phyloP scores from a whole-genome alignment of 75 land plant species.

The Isoetes taiwanensis region DNA sequence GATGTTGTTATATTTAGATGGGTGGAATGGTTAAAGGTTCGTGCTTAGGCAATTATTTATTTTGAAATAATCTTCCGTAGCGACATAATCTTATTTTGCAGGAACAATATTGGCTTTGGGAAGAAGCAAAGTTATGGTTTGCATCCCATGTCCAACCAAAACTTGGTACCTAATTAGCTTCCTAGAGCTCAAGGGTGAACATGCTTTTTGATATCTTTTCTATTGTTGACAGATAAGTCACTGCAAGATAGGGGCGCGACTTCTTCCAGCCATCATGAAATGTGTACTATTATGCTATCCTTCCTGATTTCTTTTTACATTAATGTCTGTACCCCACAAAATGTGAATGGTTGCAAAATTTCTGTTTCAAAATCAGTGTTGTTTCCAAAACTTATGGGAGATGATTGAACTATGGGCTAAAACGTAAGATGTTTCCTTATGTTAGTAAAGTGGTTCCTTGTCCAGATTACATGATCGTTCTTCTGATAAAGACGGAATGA shows the following conservation, averaged over 20 bases:
- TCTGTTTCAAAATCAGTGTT: no score
- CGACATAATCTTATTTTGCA: no score
- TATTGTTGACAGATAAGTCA: not conserved
- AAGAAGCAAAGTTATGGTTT: conserved; percentile 14
- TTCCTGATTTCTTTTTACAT: no score
- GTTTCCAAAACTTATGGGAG: no score
- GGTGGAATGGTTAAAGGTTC: conserved; percentile 43
- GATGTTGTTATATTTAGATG: conserved; percentile 32
- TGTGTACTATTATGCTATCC: not conserved
- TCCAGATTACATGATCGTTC: no score
- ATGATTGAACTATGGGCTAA: no score
- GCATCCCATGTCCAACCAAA: conserved; percentile 5
- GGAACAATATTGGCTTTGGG: conserved; percentile 33
- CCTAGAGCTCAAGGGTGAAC: not conserved
- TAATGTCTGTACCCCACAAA: no score
- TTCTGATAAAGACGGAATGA: not conserved
- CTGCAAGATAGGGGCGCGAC: not conserved
- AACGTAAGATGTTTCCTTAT: not conserved
- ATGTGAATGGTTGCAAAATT: not conserved
- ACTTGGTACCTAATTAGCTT: no score
- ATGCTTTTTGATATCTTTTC: not conserved
- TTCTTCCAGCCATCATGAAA: not conserved
- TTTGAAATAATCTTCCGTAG: not conserved
- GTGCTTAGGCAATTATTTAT: not conserved
- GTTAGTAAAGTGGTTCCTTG: no score